phyloP scores from a whole-genome alignment of 1,284 basidiomycete genomes.

The Melampsora abietis-canadensis region DNA sequence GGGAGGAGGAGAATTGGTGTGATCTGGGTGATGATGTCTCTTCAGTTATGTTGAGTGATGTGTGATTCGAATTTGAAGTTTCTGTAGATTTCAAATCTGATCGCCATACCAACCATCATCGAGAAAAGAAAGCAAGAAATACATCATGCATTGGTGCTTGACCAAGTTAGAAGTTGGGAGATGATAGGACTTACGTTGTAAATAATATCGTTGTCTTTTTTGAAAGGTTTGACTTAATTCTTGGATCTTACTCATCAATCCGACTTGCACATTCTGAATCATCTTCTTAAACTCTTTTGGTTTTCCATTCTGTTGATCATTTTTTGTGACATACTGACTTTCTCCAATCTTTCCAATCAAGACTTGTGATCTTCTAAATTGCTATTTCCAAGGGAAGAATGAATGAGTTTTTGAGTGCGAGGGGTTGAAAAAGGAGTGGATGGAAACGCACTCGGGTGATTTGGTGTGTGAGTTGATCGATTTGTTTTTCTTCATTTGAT shows the following conservation, averaged over 20 bases:
- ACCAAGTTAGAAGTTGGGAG: conserved; percentile 1
- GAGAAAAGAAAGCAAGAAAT: conserved; percentile 11
- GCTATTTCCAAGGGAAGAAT: conserved; percentile 1
- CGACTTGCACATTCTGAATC: conserved; percentile 93
- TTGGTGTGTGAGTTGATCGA: conserved; percentile 77
- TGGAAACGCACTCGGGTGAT: conserved; percentile 69
- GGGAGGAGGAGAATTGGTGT: conserved; percentile 47
- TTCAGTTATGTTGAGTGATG: conserved; percentile 17
- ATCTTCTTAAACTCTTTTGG: conserved; percentile 60
- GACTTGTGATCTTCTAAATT: conserved; percentile 34
- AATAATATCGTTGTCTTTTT: conserved; percentile 94
- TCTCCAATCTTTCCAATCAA: conserved; percentile 33
- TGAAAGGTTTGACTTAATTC: conserved; percentile 87
- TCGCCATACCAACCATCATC: conserved; percentile 31
- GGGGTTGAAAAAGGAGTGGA: not conserved
- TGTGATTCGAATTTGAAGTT: conserved; percentile 15
- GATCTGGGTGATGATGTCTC: not conserved
- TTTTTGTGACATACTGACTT: not conserved
- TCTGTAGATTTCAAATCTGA: conserved; percentile 20
- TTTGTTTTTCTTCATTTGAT: conserved; percentile 85
- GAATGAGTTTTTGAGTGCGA: not conserved
- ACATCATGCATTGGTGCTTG: too few relatives aligned
- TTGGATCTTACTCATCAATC: conserved; percentile 88
- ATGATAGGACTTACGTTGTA: conserved; percentile 73
- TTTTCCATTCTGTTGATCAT: conserved; percentile 52